Evolutionary conservation across 768 basidiomycete species (phyloP).

Genomic region (Coprinopsis sp.): DNA sequence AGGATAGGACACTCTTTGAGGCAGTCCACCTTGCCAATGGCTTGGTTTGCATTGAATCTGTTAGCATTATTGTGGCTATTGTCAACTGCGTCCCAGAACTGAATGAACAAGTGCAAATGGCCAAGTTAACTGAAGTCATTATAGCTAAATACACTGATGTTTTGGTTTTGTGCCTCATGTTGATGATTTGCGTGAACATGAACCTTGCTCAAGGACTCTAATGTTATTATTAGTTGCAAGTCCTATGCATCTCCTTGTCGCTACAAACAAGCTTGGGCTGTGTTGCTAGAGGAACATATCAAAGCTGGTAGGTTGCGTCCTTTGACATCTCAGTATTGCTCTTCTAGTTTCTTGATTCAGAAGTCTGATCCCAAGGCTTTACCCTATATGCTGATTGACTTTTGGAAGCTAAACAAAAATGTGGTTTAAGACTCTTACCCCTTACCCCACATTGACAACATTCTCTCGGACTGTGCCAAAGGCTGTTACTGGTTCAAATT

Average conservation of each 20-base stretch:
- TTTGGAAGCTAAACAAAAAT: conserved; percentile 26
- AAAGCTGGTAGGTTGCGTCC: conserved; percentile 22
- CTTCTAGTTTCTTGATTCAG: conserved; percentile 33
- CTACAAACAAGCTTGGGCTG: conserved; percentile 23
- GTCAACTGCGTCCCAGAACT: too few relatives aligned
- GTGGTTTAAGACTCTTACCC: conserved; percentile 25
- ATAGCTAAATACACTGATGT: conserved; percentile 15
- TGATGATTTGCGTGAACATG: conserved; percentile 17
- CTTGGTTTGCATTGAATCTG: too few relatives aligned
- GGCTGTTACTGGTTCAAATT: conserved; percentile 28
- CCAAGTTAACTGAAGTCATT: neutral
- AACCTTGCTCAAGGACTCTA: conserved; percentile 24
- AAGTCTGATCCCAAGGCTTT: conserved; percentile 23
- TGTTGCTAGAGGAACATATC: conserved; percentile 27
- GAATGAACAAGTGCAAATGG: neutral
- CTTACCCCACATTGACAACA: conserved; percentile 26
- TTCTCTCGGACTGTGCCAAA: conserved; percentile 28
- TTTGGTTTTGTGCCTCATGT: conserved; percentile 27
- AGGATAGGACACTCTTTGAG: too few relatives aligned
- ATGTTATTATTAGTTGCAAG: conserved; percentile 14
- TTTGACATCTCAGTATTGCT: conserved; percentile 24
- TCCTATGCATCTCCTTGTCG: conserved; percentile 16
- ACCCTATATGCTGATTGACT: conserved; percentile 35
- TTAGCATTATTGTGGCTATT: too few relatives aligned
- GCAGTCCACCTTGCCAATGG: too few relatives aligned